Conservation (phyloP, 805 yeast genomes). For the Naumovozyma baii region DNA sequence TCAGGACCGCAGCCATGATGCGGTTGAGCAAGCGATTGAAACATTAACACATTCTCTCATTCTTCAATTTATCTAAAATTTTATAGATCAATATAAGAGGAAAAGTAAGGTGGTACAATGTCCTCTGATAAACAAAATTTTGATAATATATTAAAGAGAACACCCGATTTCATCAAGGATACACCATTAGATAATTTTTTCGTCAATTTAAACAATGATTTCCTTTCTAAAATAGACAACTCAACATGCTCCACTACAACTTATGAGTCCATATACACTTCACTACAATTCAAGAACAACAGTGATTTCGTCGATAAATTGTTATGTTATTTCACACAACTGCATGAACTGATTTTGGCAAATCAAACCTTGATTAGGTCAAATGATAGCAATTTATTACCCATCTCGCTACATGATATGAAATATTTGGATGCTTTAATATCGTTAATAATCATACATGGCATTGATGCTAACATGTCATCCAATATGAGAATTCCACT, state of each 20-base stretch:
- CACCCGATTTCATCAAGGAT: constrained; percentile 27
- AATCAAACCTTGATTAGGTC: constrained; percentile 6
- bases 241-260: background rate
- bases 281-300: constrained; percentile 10
- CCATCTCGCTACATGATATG: constrained; percentile 80
- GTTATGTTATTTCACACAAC: constrained; percentile 6
- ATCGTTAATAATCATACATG: constrained; percentile 57
- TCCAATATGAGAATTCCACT: constrained; percentile 53
- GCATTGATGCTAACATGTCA: constrained; percentile 57
- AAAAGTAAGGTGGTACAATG: too few species aligned
- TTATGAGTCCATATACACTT: constrained; percentile 8
- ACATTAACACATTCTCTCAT: too few species aligned
- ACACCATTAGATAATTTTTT: constrained; percentile 31
- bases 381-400: constrained; percentile 28
- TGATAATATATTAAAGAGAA: constrained; percentile 10
- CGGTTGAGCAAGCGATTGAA: too few species aligned
- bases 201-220: constrained; percentile 8
- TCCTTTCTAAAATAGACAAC: constrained; percentile 9
- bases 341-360: constrained; percentile 9
- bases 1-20: too few species aligned
- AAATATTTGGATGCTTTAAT: constrained; percentile 57
- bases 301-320: constrained; percentile 15
- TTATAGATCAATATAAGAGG: too few species aligned
- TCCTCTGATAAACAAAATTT: too few species aligned
- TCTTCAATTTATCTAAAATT: too few species aligned